Evolutionary conservation across 2,329 filamentous ascomycete species (phyloP), one percentile per base, ranked within the genome.

Genomic region (Fusarium irregulare): DNA sequence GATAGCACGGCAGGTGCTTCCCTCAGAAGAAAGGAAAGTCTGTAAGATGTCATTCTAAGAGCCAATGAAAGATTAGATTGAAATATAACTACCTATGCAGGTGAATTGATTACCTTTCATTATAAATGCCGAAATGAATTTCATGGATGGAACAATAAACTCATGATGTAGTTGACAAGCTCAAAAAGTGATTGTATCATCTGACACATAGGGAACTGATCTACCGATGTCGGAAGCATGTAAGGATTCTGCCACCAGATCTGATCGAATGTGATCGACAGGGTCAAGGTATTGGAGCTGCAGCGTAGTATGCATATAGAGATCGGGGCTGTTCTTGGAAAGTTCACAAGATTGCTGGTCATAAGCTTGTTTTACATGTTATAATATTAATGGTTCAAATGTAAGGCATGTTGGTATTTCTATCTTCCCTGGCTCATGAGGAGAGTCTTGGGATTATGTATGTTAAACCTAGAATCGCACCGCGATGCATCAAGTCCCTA

Each of bases 371-470:
- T 27, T 20, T 27, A 28, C n/a, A 54, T 25, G 20, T 28, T 27
- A 3, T n/a, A 6, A 42, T 41, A 21, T 16, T 13, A 34, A 28
- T 41, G 12, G 11, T 14, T 28, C 27, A 23, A 49, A 49, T n/a
- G 37, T 62, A 42, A 34, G 46, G 34, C 34, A 70, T 67, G 18
- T 49, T 69, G 56, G 42, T 69, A 70, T 65, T 64, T 71, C 55
- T 70, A 68, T 54, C 47, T 40, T 68, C 48, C 44, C 25, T 23
- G 20, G 18, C 21, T 49, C 49, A 40, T 13, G 13, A 27, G 13
- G 20, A 53, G 32, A 46, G 44, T 34, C 28, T 34, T 44, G 53
- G 30, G 32, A n/a, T 27, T 40, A 40, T n/a, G 48, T n/a, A 44
- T 49, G 46, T 46, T 37, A 59, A 60, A 60, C 48, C 27, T 32